These are phyloP conservation scores for Phyllostachys edulis DNA, from an alignment of 176 grass and related monocot genomes.

Conservation along the genomic window DNA sequence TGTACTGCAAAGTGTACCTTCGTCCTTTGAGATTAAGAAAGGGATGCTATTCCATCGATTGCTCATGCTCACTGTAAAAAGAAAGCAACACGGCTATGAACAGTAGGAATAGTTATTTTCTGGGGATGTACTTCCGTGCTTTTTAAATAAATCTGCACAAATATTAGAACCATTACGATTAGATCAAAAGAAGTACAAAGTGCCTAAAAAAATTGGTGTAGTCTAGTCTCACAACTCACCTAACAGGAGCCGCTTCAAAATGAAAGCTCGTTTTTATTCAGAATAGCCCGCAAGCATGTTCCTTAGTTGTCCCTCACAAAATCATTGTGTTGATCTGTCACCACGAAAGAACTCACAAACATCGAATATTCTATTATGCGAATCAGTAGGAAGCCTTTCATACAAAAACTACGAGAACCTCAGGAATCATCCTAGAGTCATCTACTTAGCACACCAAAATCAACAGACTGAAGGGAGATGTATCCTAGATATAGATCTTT, in stretches of 20 bases:
- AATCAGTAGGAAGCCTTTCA: neutral
- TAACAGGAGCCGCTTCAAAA: neutral
- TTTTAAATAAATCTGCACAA: neutral
- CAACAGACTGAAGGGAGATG: conserved; percentile 86
- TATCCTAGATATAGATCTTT: conserved; percentile 89
- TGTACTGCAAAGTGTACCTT: neutral
- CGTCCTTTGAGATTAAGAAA: conserved; percentile 2
- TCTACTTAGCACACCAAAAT: conserved; percentile 67
- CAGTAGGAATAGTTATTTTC: neutral
- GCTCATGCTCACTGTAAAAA: neutral
- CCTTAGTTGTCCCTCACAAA: neutral
- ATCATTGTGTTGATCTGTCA: neutral
- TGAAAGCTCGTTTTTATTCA: neutral
- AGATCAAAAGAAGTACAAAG: neutral
- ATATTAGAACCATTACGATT: neutral
- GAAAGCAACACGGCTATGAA: neutral
- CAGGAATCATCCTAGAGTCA: conserved; percentile 25
- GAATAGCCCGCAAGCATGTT: neutral
- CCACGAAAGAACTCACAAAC: neutral
- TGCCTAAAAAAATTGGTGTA: neutral
- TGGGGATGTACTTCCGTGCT: neutral
- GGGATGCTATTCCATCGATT: neutral
- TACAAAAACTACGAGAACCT: neutral
- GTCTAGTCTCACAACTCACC: neutral
- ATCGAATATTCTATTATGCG: neutral